Base-by-base conservation (phyloP, 78 protist species). In the Polysphondylium violaceum region DNA sequence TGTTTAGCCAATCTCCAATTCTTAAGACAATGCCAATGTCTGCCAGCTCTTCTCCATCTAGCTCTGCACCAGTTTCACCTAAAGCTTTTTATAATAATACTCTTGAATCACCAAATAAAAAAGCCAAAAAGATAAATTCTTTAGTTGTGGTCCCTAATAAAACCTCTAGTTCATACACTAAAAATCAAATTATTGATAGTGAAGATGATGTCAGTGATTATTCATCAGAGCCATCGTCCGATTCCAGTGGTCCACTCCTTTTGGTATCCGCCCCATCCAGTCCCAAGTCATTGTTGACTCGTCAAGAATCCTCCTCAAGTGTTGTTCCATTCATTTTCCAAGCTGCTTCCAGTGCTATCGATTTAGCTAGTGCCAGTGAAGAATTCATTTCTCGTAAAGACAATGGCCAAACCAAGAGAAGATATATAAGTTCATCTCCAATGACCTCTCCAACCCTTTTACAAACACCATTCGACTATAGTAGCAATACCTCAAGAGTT, bases 1-100 rank as follows among this genome's bases (percentile, higher is more conserved):
- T 75, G 7, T 75, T 47, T 23, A 38, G 61, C 19, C 44, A 55
- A 35, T 21, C 87, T 29, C 43, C 87, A 21, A 21, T 64, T 25
- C n/a, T n/a, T n/a, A n/a, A n/a, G 33, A 47, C 72, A 12, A 50
- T 12, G 9, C 12, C 55, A 9, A 9, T 12, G 25, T 50, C 55
- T 50, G 12, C 8, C 31, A 58, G 35, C 19, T 58, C 64, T 19
- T 14, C 64, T 58, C 9, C 16, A 58, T 8, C 16, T 58, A 7
- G 44, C 73, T 53, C 60, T 31, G 65, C 43, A n/a, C 38, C 36
- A 6, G 25, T 29, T 51, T 29, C 11, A 12, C 51, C 74, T 64
- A 7, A 0, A 0, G 16, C 21, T 60, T 31, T 14, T 33, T 31
- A 33, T 60, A 60, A 12, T 27, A 60, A 0, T 0, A 60, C 4